Percentiles rank a stretch among this genome's conserved stretches.
These are phyloP conservation scores for Ochetophila trinervis DNA, from an alignment of 306 rosid species.

Conservation along the genomic window DNA sequence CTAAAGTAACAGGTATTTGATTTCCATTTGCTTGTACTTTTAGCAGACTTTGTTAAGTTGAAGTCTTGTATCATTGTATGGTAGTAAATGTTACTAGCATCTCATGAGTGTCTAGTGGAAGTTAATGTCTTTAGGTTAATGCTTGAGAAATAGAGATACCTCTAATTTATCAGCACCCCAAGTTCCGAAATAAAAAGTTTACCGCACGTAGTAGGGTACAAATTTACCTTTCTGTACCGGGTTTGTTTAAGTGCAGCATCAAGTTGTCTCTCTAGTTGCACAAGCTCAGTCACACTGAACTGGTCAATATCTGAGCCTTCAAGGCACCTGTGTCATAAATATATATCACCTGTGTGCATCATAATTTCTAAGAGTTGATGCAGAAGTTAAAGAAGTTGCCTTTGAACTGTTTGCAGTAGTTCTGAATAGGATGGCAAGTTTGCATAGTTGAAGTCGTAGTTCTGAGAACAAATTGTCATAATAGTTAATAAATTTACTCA, in stretches of 20 bases:
- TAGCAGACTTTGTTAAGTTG: too few relatives aligned
- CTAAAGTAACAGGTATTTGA: background rate
- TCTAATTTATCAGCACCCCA: background rate
- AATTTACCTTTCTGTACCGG: slow-evolving; percentile 29
- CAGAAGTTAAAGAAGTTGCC: slow-evolving; percentile 22
- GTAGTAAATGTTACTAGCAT: background rate
- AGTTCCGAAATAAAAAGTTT: background rate
- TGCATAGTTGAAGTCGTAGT: slow-evolving; percentile 7
- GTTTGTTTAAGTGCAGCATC: slow-evolving; percentile 18
- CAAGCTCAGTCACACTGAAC: slow-evolving; percentile 11
- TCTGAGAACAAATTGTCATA: slow-evolving; percentile 18
- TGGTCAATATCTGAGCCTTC: slow-evolving; percentile 25
- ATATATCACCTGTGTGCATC: background rate
- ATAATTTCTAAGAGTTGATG: background rate
- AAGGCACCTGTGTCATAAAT: slow-evolving; percentile 12
- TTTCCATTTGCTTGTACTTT: too few relatives aligned
- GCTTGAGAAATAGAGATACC: background rate
- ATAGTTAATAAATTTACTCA: background rate
- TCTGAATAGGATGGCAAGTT: slow-evolving; percentile 10
- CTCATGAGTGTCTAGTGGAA: too few relatives aligned
- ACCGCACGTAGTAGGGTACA: background rate
- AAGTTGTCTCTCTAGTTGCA: slow-evolving; percentile 23
- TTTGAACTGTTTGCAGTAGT: slow-evolving; percentile 20
- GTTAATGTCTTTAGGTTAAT: background rate
- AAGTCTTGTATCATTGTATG: background rate